phyloP scores from a whole-genome alignment of 148 eudicot species.

The Fagopyrum homotropicum region DNA sequence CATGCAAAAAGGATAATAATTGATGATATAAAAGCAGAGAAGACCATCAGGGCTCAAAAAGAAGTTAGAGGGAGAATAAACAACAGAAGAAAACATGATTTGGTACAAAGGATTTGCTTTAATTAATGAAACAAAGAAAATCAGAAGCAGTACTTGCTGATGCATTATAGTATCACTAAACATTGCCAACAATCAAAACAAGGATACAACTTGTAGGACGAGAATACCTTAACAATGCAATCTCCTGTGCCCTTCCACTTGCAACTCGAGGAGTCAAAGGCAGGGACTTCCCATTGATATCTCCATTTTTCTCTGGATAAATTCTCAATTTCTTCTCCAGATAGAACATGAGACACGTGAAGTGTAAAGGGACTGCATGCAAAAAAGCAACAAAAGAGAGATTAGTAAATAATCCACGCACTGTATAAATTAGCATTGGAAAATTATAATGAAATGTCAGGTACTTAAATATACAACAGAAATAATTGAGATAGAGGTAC shows the following conservation, averaged over 20 bases:
- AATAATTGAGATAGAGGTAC: too few species aligned
- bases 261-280: conserved; percentile 40
- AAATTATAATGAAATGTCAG: not conserved
- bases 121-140: too few species aligned
- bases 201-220: not conserved
- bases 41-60: too few species aligned
- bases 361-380: conserved; percentile 53
- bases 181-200: not conserved
- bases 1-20: too few species aligned
- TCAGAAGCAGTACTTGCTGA: too few species aligned
- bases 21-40: too few species aligned
- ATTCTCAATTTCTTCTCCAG: conserved; percentile 40
- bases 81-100: too few species aligned
- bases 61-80: too few species aligned
- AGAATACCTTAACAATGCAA: conserved; percentile 37
- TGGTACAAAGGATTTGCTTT: too few species aligned
- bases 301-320: conserved; percentile 54
- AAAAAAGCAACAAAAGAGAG: conserved; percentile 11
- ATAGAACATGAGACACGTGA: conserved; percentile 49
- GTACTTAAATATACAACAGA: too few species aligned
- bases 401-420: not conserved
- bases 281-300: conserved; percentile 70
- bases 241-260: conserved; percentile 83
- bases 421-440: not conserved
- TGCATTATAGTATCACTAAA: too few species aligned